These are phyloP conservation scores for Cymodocea nodosa DNA, from an alignment of 116 monocot species.

Conservation along the genomic window DNA sequence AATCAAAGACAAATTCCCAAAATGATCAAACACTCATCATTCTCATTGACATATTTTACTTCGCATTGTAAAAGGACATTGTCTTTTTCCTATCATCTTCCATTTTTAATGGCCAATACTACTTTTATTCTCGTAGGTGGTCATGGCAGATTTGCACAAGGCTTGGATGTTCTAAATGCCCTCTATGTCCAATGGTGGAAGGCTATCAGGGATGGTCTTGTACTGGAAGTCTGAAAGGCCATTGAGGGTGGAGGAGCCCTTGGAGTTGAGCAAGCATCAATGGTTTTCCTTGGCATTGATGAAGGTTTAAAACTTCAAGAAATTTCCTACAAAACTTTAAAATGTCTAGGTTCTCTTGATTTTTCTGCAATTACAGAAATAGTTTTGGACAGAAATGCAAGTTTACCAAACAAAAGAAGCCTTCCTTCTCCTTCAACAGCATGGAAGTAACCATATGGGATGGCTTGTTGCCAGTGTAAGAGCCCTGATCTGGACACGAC, in stretches of 20 bases:
- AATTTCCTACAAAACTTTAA: too few relatives aligned
- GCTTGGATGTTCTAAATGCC: constrained; percentile 12
- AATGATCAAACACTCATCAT: background rate
- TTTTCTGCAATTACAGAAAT: too few relatives aligned
- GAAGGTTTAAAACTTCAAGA: constrained; percentile 19
- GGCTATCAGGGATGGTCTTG: constrained; percentile 15
- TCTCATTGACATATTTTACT: background rate
- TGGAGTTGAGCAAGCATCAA: constrained; percentile 19
- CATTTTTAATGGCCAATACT: too few relatives aligned
- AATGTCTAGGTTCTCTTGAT: too few relatives aligned
- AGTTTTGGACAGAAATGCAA: too few relatives aligned
- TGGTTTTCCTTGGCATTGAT: constrained; percentile 49
- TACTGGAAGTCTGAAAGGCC: constrained; percentile 10
- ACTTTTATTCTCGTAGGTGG: background rate
- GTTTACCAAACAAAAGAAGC: too few relatives aligned
- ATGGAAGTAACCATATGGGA: too few relatives aligned
- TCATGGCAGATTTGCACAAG: constrained; percentile 2
- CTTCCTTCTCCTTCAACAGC: too few relatives aligned
- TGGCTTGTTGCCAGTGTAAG: too few relatives aligned
- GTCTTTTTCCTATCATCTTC: too few relatives aligned
- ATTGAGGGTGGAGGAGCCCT: constrained; percentile 3
- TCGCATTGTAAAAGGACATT: too few relatives aligned
- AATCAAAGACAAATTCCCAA: background rate
- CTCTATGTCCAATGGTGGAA: constrained; percentile 6
- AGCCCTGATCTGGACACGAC: too few relatives aligned